phyloP scores from a whole-genome alignment of 2,329 filamentous ascomycete genomes.

The Alternaria panax region DNA sequence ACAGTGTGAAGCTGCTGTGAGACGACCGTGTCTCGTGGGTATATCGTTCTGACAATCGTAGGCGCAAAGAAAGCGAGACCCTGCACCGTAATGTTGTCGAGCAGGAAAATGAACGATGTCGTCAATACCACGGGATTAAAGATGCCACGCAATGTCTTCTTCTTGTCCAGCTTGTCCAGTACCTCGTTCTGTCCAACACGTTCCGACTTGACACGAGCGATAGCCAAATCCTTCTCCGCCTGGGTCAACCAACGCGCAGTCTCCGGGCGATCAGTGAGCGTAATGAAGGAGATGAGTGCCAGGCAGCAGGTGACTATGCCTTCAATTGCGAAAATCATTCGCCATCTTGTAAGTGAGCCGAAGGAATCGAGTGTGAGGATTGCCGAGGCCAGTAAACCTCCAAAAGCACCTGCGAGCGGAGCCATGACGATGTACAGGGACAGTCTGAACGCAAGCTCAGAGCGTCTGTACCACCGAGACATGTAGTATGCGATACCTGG shows the following conservation, averaged over 20 bases:
- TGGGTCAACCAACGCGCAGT: constrained; percentile 71
- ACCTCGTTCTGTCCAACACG: constrained; percentile 68
- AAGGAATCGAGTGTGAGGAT: constrained; percentile 69
- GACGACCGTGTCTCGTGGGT: constrained; percentile 64
- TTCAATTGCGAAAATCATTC: constrained; percentile 77
- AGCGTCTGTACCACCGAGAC: constrained; percentile 73
- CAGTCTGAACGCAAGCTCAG: constrained; percentile 72
- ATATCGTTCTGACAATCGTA: constrained; percentile 74
- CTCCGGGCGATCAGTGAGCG: constrained; percentile 72
- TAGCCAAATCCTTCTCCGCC: constrained; percentile 71
- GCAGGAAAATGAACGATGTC: constrained; percentile 66
- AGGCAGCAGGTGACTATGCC: constrained; percentile 69
- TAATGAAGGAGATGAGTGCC: constrained; percentile 67
- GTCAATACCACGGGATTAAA: constrained; percentile 68
- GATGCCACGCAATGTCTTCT: constrained; percentile 68
- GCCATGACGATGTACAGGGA: constrained; percentile 75
- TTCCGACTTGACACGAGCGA: constrained; percentile 73
- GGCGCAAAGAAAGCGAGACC: constrained; percentile 74
- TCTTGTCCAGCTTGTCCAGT: constrained; percentile 67
- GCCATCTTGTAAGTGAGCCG: constrained; percentile 65
- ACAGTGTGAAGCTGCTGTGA: constrained; percentile 74
- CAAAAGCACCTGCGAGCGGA: constrained; percentile 74
- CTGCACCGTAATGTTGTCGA: constrained; percentile 75
- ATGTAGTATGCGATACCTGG: constrained; percentile 79
- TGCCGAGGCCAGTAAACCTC: constrained; percentile 67